Evolutionary conservation across 2,329 filamentous ascomycete species (phyloP), one percentile per base, ranked within the genome.

Genomic region (Fusarium proliferatum): DNA sequence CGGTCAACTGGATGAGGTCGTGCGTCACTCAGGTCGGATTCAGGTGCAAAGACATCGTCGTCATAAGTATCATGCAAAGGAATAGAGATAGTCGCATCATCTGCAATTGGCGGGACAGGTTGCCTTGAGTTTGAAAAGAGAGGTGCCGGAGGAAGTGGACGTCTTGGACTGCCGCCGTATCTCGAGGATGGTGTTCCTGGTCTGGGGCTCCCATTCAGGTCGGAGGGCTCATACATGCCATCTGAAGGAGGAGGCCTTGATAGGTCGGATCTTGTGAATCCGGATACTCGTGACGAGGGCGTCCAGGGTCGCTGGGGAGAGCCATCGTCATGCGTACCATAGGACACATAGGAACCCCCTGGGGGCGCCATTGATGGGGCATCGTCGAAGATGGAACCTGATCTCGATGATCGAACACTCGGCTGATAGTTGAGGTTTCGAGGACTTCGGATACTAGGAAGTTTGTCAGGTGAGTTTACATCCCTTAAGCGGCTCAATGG

Each of bases 111-210:
- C 67, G 82, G 84, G 55, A 88, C 87, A 71, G 83, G 81, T 80
- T 87, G 79, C 69, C 86, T 70, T 80, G 85, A 85, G 13, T 83
- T 86, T 5, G 92, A 89, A 79, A 97, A 98, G 13, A 97, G 86
- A 8, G 96, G 96, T 36, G 95, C 94, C 0, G 95, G 94, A 6
- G 96, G 96, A 38, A 98, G 86, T 7, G 96, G 96, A 63, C 96
- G 89, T 75, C 94, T 90, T 16, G 95, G 94, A 79, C 94, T 97
- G 7, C 95, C 93, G 26, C 95, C 93, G 81, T 98, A 98, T 80
- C 91, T 89, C 5, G 94, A 96, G 2, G 95, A 95, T 3, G 96
- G 95, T 1, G 96, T 98, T 9, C 96, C 96, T 3, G 96, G 96
- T 66, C 96, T 87, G 11, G 96, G 95, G 70, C 90, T 95, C 55